Evolutionary conservation across 2,329 filamentous ascomycete species (phyloP).

Genomic region (Ophiostoma sp.): DNA sequence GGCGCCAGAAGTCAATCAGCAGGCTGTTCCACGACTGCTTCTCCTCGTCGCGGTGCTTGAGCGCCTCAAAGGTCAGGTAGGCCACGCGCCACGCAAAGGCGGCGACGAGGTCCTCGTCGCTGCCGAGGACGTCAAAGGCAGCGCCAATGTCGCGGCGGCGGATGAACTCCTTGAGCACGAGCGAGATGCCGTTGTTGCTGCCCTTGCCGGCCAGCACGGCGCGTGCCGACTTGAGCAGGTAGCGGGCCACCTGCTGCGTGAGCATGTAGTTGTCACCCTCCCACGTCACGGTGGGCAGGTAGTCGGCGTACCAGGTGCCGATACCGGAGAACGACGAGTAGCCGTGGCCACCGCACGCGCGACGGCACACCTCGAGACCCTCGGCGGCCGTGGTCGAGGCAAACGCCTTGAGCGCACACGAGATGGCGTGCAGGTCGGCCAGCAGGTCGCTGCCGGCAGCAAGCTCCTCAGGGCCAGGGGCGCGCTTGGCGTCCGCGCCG

Average conservation of each 20-base stretch:
- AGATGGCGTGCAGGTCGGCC: conserved; percentile 70
- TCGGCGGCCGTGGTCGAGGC: conserved; percentile 68
- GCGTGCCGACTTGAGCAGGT: conserved; percentile 70
- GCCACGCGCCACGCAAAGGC: conserved; percentile 72
- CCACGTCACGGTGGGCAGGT: conserved; percentile 65
- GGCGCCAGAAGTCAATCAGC: conserved; percentile 71
- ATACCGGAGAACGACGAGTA: conserved; percentile 74
- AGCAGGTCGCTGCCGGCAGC: conserved; percentile 33
- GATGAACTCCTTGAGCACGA: conserved; percentile 61
- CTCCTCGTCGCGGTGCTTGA: conserved; percentile 67
- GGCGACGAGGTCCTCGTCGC: conserved; percentile 63
- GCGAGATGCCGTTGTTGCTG: conserved; percentile 54
- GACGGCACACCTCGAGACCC: conserved; percentile 67
- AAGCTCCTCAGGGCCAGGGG: conserved; percentile 7
- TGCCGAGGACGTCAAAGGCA: conserved; percentile 62
- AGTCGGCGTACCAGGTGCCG: conserved; percentile 68
- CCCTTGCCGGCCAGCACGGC: conserved; percentile 51
- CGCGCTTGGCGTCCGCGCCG: conserved; percentile 45
- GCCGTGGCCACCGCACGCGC: conserved; percentile 72
- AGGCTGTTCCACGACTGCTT: conserved; percentile 74
- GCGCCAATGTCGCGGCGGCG: conserved; percentile 63
- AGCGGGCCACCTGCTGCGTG: conserved; percentile 71
- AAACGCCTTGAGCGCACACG: conserved; percentile 69
- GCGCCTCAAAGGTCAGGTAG: conserved; percentile 68
- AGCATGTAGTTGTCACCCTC: conserved; percentile 82